Conservation (phyloP, 768 basidiomycete genomes). For the Amanita fuliginea region DNA sequence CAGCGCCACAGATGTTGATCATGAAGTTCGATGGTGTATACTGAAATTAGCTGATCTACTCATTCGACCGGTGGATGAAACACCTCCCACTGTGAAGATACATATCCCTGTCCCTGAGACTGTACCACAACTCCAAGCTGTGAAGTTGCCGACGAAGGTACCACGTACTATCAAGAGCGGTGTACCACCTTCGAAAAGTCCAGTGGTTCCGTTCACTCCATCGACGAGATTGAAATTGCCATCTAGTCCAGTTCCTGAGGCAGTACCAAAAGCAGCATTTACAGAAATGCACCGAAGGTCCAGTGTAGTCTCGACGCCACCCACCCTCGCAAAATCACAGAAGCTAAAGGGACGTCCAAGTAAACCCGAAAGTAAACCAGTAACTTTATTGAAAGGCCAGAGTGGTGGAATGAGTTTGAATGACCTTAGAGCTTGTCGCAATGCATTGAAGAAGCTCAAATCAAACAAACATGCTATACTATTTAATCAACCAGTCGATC, state of each 20-base stretch:
- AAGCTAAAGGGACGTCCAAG: constrained; percentile 18
- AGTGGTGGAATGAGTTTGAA: constrained; percentile 64
- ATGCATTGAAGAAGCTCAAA: constrained; percentile 70
- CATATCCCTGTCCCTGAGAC: constrained; percentile 66
- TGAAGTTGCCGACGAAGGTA: constrained; percentile 40
- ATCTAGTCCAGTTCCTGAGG: constrained; percentile 20
- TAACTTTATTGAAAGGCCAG: constrained; percentile 58
- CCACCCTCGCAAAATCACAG: constrained; percentile 14
- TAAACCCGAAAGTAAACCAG: constrained; percentile 25
- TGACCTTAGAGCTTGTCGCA: constrained; percentile 67
- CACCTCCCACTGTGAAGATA: constrained; percentile 77
- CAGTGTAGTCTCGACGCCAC: constrained; percentile 22
- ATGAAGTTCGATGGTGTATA: constrained; percentile 85
- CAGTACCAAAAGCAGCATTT: constrained; percentile 14
- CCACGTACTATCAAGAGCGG: constrained; percentile 25
- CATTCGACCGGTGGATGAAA: constrained; percentile 74
- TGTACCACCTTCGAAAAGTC: constrained; percentile 27
- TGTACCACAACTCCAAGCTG: constrained; percentile 41
- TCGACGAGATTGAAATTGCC: constrained; percentile 53
- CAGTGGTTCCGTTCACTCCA: constrained; percentile 25
- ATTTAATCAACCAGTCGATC: constrained; percentile 91
- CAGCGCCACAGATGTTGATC: constrained; percentile 68
- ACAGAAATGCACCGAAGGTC: constrained; percentile 24
- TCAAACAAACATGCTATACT: constrained; percentile 59
- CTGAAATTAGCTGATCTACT: constrained; percentile 88